Evolutionary conservation across 805 yeast species (phyloP), one percentile per base, ranked within the genome.

Genomic region (Wickerhamiella azymoides): DNA sequence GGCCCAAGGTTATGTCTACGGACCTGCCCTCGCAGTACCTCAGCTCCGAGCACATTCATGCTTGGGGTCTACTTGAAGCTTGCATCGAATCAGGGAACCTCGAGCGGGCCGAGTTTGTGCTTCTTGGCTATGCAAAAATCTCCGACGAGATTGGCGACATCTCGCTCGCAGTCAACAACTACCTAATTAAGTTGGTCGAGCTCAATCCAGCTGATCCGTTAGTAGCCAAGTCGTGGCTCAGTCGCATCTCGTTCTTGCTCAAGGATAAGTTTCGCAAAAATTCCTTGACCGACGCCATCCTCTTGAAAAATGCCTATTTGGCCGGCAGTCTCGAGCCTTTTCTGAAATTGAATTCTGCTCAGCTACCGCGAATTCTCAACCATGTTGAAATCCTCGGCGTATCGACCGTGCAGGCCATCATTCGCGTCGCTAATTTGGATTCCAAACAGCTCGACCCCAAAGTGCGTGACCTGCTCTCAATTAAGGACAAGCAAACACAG

Each of bases 51-150:
- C 33, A 30, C 16, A 30, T 70, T 45, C 80, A 80, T 54, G 67
- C 80, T 16, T 85, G 88, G 77, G 74, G 88, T 2, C 62, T 85
- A 30, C 67, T 84, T 36, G 94, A 85, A 54, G 89, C 92, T 0
- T 79, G 88, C 52, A 57, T 85, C 27, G 74, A 76, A 38, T 72
- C 81, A 28, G 71, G 71, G 45, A 80, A 82, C 57, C 73, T 71
- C 53, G 73, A 70, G 18, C 69, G 95, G 56, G 94, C 94, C 0
- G 77, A 75, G 51, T 65, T 78, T 19, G 76, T 84, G 17, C 62
- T 85, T 36, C 67, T 69, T 45, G 78, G 86, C 2, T 66, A 84
- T 40, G 70, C 77, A 42, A 74, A 74, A 17, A 60, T 76, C 17
- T 60, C 68, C 4, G 56, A 62, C 3, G 56, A 60, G 50, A 60